Conservation (phyloP, 2,329 filamentous ascomycete genomes). For the Aureobasidium sp. region DNA sequence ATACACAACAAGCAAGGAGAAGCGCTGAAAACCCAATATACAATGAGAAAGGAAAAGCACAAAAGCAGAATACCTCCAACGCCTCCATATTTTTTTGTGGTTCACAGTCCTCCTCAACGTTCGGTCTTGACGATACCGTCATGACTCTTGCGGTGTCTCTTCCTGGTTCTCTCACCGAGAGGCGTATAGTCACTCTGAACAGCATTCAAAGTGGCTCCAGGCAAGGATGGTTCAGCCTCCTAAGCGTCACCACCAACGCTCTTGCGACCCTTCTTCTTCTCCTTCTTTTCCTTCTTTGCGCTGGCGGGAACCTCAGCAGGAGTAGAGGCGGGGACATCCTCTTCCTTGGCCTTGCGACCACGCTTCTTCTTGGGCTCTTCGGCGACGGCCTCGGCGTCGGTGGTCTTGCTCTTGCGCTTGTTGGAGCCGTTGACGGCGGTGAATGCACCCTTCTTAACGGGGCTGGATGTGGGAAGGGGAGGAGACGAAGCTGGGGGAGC, state of each 20-base stretch:
- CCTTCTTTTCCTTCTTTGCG: conserved; percentile 19
- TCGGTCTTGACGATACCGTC: not conserved
- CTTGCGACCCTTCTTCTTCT: conserved; percentile 27
- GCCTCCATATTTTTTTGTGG: not conserved
- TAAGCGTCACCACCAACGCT: conserved; percentile 18
- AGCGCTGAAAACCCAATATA: not conserved
- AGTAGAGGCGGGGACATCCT: conserved; percentile 12
- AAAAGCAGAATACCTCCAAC: not conserved
- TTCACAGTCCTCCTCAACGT: not conserved
- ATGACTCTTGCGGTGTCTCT: not conserved
- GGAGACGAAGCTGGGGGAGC: conserved; percentile 19
- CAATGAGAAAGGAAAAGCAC: not conserved
- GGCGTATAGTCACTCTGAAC: not conserved
- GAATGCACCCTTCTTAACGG: conserved; percentile 15
- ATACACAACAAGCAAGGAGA: not conserved
- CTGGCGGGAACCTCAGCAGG: conserved; percentile 13
- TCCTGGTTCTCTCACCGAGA: not conserved
- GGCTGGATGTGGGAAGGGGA: conserved; percentile 16
- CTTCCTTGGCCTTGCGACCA: conserved; percentile 21
- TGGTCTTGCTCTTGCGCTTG: conserved; percentile 20
- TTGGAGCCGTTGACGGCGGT: conserved; percentile 16
- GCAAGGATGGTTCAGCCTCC: not conserved
- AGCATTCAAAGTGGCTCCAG: not conserved
- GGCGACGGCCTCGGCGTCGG: conserved; percentile 12
- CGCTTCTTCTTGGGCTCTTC: conserved; percentile 26